Percentiles rank a stretch among this genome's conserved stretches.
phyloP scores from a whole-genome alignment of 768 basidiomycete genomes.

The Boletus subcaerulescens region DNA sequence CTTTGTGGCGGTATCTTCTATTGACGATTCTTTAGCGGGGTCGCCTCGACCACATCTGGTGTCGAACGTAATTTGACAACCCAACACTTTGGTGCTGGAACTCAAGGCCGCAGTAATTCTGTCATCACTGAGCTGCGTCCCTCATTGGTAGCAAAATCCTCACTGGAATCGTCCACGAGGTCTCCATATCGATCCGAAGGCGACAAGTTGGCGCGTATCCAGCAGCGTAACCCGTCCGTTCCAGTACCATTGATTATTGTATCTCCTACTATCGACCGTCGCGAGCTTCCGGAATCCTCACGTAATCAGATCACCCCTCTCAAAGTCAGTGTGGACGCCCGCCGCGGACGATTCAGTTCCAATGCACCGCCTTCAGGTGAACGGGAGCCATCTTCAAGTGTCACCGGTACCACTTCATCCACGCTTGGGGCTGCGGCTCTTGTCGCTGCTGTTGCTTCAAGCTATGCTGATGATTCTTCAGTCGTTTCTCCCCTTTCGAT shows the following conservation, averaged over 20 bases:
- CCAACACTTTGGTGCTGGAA: not conserved
- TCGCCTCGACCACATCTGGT: not conserved
- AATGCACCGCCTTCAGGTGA: not conserved
- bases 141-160: not conserved
- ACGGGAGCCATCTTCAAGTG: not conserved
- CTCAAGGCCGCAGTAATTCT: not conserved
- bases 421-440: not conserved
- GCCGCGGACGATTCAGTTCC: not conserved
- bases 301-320: not conserved
- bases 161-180: not conserved
- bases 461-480: not conserved
- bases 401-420: not conserved
- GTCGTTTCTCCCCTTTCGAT: not conserved
- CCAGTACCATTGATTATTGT: not conserved
- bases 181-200: not conserved
- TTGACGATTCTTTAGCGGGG: conserved; percentile 10
- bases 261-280: not conserved
- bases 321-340: not conserved
- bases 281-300: not conserved
- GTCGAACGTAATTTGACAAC: not conserved
- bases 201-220: not conserved
- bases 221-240: not conserved
- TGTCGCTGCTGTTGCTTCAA: not conserved
- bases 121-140: not conserved
- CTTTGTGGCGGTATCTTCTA: not conserved